phyloP scores from a whole-genome alignment of 1,284 basidiomycete species.

The Pseudozyma sp. region DNA sequence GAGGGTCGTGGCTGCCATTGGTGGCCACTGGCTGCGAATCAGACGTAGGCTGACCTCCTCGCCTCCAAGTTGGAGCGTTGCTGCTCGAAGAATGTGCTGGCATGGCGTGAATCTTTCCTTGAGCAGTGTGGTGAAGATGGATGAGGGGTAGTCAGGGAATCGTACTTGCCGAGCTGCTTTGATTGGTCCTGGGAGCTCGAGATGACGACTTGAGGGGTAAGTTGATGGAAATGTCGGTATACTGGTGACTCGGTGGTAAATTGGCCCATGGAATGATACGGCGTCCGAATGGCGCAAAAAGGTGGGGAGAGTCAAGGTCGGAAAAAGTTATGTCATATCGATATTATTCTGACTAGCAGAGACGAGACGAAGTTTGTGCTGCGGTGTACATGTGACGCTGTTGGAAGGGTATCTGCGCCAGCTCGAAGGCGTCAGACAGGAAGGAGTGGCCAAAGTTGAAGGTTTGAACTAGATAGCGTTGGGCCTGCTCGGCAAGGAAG shows the following conservation, averaged over 20 bases:
- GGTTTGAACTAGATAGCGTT: no score
- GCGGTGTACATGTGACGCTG: not conserved
- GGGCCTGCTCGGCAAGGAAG: no score
- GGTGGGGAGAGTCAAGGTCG: not conserved
- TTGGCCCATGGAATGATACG: not conserved
- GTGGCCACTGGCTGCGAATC: slow-evolving; percentile 18
- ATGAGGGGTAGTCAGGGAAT: no score
- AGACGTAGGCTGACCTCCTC: slow-evolving; percentile 9
- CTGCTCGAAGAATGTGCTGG: slow-evolving; percentile 18
- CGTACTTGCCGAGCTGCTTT: no score
- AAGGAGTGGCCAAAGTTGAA: no score
- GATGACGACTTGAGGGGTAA: no score
- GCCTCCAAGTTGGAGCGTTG: slow-evolving; percentile 41
- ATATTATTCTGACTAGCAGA: not conserved
- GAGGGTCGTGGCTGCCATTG: slow-evolving; percentile 6
- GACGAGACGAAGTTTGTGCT: not conserved
- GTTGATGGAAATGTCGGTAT: no score
- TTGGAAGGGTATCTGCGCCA: not conserved
- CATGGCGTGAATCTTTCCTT: slow-evolving; percentile 12
- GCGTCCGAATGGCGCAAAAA: not conserved
- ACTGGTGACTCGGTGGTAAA: not conserved
- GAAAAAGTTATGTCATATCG: not conserved
- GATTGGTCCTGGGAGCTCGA: no score
- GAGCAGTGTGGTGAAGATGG: no score
- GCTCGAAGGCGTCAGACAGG: not conserved